phyloP scores from a whole-genome alignment of 2,329 filamentous ascomycete genomes.

The Monosporascus sp. region DNA sequence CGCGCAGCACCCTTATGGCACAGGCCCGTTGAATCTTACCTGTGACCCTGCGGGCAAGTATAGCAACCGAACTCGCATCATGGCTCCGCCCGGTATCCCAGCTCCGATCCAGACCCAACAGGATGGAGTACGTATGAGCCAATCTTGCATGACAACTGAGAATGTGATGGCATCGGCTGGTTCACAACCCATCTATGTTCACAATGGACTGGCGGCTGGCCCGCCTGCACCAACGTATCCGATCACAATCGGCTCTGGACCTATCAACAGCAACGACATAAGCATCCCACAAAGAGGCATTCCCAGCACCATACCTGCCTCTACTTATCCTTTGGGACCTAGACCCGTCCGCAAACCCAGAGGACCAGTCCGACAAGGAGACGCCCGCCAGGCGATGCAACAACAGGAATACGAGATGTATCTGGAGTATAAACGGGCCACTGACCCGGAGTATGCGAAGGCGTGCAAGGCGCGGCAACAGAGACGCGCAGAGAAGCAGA shows the following conservation, averaged over 20 bases:
- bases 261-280: constrained; percentile 30
- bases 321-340: constrained; percentile 22
- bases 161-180: neutral
- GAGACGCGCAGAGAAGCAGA: constrained; percentile 17
- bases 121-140: neutral
- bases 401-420: constrained; percentile 27
- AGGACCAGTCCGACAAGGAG: constrained; percentile 16
- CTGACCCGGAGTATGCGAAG: constrained; percentile 18
- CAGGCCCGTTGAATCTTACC: neutral
- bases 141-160: neutral
- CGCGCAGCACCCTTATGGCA: neutral
- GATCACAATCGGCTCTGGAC: constrained; percentile 53
- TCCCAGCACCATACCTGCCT: constrained; percentile 1
- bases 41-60: neutral
- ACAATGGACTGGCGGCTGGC: neutral
- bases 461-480: constrained; percentile 24
- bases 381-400: constrained; percentile 11
- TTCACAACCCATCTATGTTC: neutral
- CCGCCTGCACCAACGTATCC: neutral
- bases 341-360: constrained; percentile 28
- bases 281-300: neutral
- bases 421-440: constrained; percentile 21
- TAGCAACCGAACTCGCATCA: neutral
- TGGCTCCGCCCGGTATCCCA: neutral
- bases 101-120: neutral